phyloP scores from a whole-genome alignment of 2,329 filamentous ascomycete species.

The Metarhizium sp. region DNA sequence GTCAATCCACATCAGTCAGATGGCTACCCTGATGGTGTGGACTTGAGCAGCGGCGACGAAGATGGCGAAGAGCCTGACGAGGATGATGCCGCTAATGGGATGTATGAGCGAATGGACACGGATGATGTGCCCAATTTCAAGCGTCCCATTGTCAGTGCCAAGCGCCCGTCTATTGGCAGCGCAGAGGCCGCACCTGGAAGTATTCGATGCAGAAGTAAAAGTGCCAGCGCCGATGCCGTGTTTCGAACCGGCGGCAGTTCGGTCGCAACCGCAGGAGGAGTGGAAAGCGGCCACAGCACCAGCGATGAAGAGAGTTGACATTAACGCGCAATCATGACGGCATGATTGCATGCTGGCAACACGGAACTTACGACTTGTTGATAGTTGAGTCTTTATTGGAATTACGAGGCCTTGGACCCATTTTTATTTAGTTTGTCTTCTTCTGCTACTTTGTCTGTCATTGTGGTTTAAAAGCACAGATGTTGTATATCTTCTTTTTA shows the following conservation, averaged over 20 bases:
- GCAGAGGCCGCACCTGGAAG: slow-evolving; percentile 24
- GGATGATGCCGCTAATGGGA: slow-evolving; percentile 18
- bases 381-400: background rate
- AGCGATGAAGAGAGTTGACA: slow-evolving; percentile 8
- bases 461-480: background rate
- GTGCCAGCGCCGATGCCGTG: slow-evolving; percentile 17
- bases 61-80: slow-evolving; percentile 30
- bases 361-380: background rate
- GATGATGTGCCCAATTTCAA: slow-evolving; percentile 2
- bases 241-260: slow-evolving; percentile 24
- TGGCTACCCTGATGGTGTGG: slow-evolving; percentile 29
- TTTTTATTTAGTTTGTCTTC: too few relatives aligned
- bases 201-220: slow-evolving; percentile 20
- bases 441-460: background rate
- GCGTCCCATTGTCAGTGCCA: background rate
- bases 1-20: slow-evolving; percentile 30
- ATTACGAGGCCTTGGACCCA: too few relatives aligned
- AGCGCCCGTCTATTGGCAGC: slow-evolving; percentile 18
- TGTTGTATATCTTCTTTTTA: background rate
- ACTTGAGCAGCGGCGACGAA: slow-evolving; percentile 32
- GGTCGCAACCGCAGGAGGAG: slow-evolving; percentile 29
- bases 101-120: slow-evolving; percentile 16
- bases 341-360: background rate
- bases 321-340: background rate
- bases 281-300: slow-evolving; percentile 28